Evolutionary conservation across 1,284 basidiomycete species (phyloP), one percentile per base, ranked within the genome.

Genomic region (Puccinia triticina): DNA sequence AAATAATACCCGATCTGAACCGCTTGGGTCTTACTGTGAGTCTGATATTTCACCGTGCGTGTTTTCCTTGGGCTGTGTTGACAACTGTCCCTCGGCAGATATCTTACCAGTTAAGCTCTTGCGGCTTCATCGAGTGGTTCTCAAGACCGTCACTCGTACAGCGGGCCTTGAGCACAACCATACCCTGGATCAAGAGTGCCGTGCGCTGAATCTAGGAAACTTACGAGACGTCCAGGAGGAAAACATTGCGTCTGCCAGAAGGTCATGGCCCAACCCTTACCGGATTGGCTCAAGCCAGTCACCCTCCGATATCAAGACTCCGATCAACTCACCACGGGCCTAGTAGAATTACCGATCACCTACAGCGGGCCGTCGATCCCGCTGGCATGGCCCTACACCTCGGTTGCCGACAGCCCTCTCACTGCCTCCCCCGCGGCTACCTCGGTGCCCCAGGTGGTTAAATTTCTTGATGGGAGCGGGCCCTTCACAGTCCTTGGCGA

Each of bases 331-430:
- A 82, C 80, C 23, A 46, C 61, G 11, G 80, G 80, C 18, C 29
- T 82, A n/a, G 80, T 82, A 5, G 26, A 82, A 69, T 37, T 82
- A 29, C 80, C 80, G 5, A 82, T 82, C n/a, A 64, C 72, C 64
- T 82, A 82, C 50, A 53, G 57, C 43, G 80, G 80, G 12, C 73
- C 80, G 29, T 74, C 80, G 7, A 82, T 82, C 29, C 80, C 80
- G 32, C 40, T 82, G 16, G 29, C 14, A 32, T 82, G 80, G 80
- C 80, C 80, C 18, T 82, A 32, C 46, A 82, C 80, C 37, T 64
- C 80, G 7, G 50, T 81, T 23, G 16, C 40, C 23, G n/a, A 18
- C 37, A 46, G 34, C 34, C 18, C 64, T 64, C 34, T 50, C 48
- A 78, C 76, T 69, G 43, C 55, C 53, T 34, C 74, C n/a, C 50